phyloP scores from a whole-genome alignment of 257 asterid species.

The Agastache rugosa region DNA sequence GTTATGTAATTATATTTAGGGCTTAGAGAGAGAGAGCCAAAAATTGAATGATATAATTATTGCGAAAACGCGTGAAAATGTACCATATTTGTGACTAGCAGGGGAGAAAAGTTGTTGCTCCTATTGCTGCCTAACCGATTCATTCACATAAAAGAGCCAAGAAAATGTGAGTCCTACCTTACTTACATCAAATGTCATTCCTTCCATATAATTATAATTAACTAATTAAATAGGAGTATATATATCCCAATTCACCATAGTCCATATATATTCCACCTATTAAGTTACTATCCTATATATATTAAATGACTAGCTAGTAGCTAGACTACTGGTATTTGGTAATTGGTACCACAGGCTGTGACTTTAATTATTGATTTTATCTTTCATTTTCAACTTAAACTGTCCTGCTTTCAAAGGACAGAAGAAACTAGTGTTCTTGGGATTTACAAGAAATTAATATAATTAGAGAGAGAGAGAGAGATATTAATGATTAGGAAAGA shows the following conservation, averaged over 20 bases:
- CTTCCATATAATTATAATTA: too few species aligned
- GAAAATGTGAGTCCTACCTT: background rate
- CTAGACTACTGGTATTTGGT: too few species aligned
- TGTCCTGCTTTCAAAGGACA: slow-evolving; percentile 42
- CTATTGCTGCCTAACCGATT: background rate
- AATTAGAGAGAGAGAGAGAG: background rate
- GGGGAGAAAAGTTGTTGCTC: background rate
- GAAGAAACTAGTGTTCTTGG: slow-evolving; percentile 28
- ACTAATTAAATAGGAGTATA: too few species aligned
- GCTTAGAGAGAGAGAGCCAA: too few species aligned
- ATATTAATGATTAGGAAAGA: slow-evolving; percentile 1
- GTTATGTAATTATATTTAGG: too few species aligned
- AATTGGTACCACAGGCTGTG: too few species aligned
- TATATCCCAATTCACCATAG: too few species aligned
- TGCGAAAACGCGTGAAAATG: background rate
- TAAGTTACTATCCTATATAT: too few species aligned
- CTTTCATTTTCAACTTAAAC: background rate
- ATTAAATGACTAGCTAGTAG: too few species aligned
- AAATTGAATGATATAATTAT: background rate
- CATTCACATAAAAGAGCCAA: background rate
- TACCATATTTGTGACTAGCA: background rate
- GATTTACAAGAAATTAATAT: slow-evolving; percentile 32
- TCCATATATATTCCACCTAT: too few species aligned
- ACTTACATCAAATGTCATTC: too few species aligned
- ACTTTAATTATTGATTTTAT: slow-evolving; percentile 22